Base-by-base conservation (phyloP, 345 rosid species). In the Hirschfeldia incana region DNA sequence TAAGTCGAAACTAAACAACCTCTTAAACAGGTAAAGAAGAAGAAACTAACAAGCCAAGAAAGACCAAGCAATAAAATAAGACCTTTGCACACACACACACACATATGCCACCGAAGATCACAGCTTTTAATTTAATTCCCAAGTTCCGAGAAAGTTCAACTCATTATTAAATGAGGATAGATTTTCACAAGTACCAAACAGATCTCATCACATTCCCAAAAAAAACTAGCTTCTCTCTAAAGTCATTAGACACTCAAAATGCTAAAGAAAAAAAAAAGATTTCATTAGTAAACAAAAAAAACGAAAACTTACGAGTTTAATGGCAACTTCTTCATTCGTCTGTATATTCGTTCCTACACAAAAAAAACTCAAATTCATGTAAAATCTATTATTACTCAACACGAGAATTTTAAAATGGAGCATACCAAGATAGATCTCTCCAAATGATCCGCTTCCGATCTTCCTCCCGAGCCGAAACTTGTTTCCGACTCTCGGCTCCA, bases 391-490 rank as follows among this genome's bases (percentile, higher is more conserved):
- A 0, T 42, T 3, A 33, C 36, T 33, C 36, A 33, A 4, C 36
- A 33, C 36, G 6, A 33, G 0, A 4, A 33, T 33, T 33, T 5
- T 0, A 33, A 6, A 33, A 33, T 5, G 6, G 4, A 4, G 1
- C 85, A 29, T 80, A 93, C 99, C 99, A 60, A 91, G 90, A 84
- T 93, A 90, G 92, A 95, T 95, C 92, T 95, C 98, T 69, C 99
- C 99, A 67, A 95, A 95, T 34, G 99, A 95, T 81, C 99, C 99
- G 81, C 98, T 84, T 21, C 98, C 99, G 88, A 95, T 95, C 94
- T 93, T 95, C 12, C 92, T 80, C 73, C 99, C 98, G 30, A 93
- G 91, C 58, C 90, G 86, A 83, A 90, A 95, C 90, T 93, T 93
- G 80, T 90, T 91, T 27, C 93, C 98, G 16, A 95, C 91, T 49